Percentiles rank a stretch among this genome's conserved stretches.
These are phyloP conservation scores for Mycena floridula DNA, from an alignment of 768 basidiomycete genomes.

Conservation along the genomic window DNA sequence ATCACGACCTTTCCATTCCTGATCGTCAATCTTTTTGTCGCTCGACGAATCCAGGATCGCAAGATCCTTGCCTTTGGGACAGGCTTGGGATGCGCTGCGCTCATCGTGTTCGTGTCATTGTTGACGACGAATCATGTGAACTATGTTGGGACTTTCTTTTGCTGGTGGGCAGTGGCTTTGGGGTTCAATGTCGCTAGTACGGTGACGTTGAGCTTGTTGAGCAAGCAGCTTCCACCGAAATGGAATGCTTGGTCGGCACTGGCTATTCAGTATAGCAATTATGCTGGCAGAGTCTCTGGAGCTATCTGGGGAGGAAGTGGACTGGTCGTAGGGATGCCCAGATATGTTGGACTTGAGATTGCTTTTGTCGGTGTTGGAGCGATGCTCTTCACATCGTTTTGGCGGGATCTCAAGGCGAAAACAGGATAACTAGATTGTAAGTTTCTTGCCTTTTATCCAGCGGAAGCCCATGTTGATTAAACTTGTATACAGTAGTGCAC, in stretches of 20 bases:
- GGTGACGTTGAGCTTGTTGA: constrained; percentile 57
- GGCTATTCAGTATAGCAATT: constrained; percentile 66
- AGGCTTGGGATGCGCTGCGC: constrained; percentile 42
- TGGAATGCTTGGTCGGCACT: constrained; percentile 56
- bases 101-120: constrained; percentile 44
- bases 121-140: no score
- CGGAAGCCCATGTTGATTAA: no score
- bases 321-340: no score
- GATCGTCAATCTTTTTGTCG: constrained; percentile 50
- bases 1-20: constrained; percentile 61
- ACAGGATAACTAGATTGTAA: no score
- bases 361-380: no score
- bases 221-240: constrained; percentile 58
- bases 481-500: no score
- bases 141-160: no score
- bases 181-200: no score
- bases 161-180: no score
- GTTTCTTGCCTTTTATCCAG: no score
- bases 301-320: constrained; percentile 62
- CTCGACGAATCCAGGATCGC: constrained; percentile 55
- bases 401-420: constrained; percentile 62
- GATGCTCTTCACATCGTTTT: constrained; percentile 48
- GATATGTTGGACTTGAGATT: constrained; percentile 54
- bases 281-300: constrained; percentile 56
- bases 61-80: constrained; percentile 48